Percentiles rank a stretch among this genome's conserved stretches.
phyloP scores from a whole-genome alignment of 257 asterid genomes.

The Lycium ferocissimum region DNA sequence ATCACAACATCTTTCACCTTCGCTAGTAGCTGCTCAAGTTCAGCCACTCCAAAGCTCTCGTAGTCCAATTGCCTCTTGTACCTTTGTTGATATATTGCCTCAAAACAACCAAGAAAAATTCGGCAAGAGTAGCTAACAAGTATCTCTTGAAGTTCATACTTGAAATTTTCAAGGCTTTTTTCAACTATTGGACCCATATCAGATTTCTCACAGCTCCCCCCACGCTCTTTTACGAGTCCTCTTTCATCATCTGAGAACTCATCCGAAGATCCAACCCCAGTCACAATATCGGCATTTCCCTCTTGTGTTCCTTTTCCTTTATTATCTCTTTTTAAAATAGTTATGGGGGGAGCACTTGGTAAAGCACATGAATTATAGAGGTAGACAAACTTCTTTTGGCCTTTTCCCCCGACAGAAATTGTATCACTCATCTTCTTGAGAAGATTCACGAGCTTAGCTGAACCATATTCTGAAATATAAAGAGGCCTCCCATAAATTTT shows the following conservation, averaged over 20 bases:
- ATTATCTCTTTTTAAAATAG: constrained; percentile 53
- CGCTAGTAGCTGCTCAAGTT: constrained; percentile 74
- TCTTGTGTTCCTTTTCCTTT: constrained; percentile 58
- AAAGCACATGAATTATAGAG: constrained; percentile 51
- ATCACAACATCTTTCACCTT: constrained; percentile 75
- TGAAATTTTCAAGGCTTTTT: constrained; percentile 57
- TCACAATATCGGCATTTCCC: constrained; percentile 41
- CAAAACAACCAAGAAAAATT: constrained; percentile 66
- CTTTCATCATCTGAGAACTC: constrained; percentile 75
- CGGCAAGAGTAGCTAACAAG: constrained; percentile 85
- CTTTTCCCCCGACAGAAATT: constrained; percentile 62
- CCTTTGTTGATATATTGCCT: constrained; percentile 73
- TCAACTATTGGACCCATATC: constrained; percentile 36
- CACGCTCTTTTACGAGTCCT: constrained; percentile 44
- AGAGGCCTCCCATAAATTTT: constrained; percentile 81
- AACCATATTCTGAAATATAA: constrained; percentile 75
- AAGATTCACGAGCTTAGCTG: constrained; percentile 70
- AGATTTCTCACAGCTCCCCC: constrained; percentile 36
- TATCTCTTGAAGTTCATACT: constrained; percentile 86
- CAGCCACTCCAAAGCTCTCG: constrained; percentile 64
- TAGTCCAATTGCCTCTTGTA: constrained; percentile 81
- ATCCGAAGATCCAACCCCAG: constrained; percentile 61
- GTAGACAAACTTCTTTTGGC: constrained; percentile 60
- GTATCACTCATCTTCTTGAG: constrained; percentile 76
- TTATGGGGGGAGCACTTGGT: constrained; percentile 42